Conservation (phyloP, 1,284 basidiomycete genomes). For the Megacollybia platyphylla region DNA sequence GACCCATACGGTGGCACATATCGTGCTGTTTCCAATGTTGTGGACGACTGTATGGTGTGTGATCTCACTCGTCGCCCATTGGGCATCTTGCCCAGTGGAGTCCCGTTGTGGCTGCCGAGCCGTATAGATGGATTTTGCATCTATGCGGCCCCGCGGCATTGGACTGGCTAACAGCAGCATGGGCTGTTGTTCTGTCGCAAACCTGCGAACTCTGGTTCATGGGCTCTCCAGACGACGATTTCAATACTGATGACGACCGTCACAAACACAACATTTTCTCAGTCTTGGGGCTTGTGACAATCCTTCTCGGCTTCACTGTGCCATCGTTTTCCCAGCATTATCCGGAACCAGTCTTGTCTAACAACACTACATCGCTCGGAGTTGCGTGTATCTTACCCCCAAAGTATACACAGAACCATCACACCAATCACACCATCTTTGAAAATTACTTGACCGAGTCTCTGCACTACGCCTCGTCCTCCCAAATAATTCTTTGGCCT, state of each 20-base stretch:
- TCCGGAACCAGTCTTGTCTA: conserved; percentile 28
- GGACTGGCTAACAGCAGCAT: conserved; percentile 60
- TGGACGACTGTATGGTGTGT: conserved; percentile 53
- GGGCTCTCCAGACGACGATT: conserved; percentile 14
- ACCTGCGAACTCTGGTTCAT: conserved; percentile 43
- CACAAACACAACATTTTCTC: not conserved
- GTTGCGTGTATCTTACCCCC: conserved; percentile 56
- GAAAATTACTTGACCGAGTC: conserved; percentile 50
- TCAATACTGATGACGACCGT: not conserved
- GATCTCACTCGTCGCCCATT: conserved; percentile 38
- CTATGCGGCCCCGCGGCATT: conserved; percentile 42
- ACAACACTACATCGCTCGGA: conserved; percentile 35
- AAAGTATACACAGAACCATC: conserved; percentile 22
- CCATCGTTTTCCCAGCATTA: conserved; percentile 37
- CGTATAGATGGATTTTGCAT: conserved; percentile 52
- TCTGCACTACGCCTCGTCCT: conserved; percentile 22
- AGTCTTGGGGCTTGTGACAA: conserved; percentile 17
- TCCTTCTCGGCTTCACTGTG: conserved; percentile 34
- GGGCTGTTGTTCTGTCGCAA: conserved; percentile 55
- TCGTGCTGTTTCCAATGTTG: conserved; percentile 50
- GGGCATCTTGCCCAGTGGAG: conserved; percentile 64
- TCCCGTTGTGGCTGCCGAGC: conserved; percentile 33
- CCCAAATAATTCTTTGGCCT: conserved; percentile 65
- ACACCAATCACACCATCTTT: conserved; percentile 23
- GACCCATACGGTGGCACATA: conserved; percentile 24